Conservation (phyloP, 805 yeast species). For the Ogataea degrootiae region DNA sequence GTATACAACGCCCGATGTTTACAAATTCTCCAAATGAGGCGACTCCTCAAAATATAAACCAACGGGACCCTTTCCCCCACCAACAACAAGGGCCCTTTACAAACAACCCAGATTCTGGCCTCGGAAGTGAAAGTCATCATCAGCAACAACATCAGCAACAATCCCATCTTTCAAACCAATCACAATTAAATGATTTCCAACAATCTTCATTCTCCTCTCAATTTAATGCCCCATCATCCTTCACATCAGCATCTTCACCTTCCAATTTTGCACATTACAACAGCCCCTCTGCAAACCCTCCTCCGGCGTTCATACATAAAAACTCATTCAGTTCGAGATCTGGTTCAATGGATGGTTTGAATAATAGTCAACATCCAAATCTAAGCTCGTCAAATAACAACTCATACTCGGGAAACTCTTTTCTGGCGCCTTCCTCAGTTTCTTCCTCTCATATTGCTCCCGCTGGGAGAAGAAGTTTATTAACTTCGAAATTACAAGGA, state of each 20-base stretch:
- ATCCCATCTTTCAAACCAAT: constrained; percentile 7
- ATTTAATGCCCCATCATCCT: constrained; percentile 18
- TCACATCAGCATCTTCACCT: constrained; percentile 25
- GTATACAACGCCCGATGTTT: background rate
- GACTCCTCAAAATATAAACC: constrained; percentile 1
- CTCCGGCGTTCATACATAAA: constrained; percentile 21
- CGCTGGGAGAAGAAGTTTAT: constrained; percentile 26
- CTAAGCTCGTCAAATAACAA: background rate
- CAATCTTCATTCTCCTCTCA: constrained; percentile 9
- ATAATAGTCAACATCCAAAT: background rate
- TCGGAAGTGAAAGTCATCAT: background rate
- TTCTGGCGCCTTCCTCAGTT: constrained; percentile 6
- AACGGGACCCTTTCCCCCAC: constrained; percentile 4
- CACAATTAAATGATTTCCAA: constrained; percentile 5
- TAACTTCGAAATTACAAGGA: constrained; percentile 25
- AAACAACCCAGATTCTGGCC: too few species aligned
- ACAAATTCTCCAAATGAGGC: constrained; percentile 1
- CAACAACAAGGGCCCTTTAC: constrained; percentile 2
- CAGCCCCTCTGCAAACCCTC: constrained; percentile 31
- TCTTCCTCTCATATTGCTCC: constrained; percentile 20
- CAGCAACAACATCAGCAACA: constrained; percentile 5
- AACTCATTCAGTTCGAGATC: constrained; percentile 25
- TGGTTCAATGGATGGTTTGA: constrained; percentile 20
- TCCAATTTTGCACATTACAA: constrained; percentile 27
- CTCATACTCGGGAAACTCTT: constrained; percentile 11